Evolutionary conservation across 306 rosid species (phyloP), one percentile per base, ranked within the genome.

Genomic region (Inga leiocalycina): DNA sequence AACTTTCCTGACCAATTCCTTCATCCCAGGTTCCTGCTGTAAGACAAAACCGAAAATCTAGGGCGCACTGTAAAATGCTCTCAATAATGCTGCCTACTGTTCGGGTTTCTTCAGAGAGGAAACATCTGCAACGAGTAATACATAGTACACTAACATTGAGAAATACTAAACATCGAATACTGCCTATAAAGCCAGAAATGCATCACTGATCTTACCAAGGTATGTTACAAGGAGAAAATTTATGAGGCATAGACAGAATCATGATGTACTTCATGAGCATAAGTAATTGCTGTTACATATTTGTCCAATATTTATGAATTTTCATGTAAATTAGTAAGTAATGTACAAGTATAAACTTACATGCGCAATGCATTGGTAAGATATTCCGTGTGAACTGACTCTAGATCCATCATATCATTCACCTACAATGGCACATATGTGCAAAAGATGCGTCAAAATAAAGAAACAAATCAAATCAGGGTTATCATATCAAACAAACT

Each of bases 401-500:
- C 98, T 59, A 96, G 91, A 83, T 96, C 99, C 97, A 96, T 92
- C 97, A 91, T 93, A 89, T 96, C 99, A 74, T 92, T 92, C 82
- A 91, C 99, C 99, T 95, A 68, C 88, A 80, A 80, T 73, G 88
- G 79, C 49, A 78, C 76, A 74, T 81, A 74, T 80, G 52, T 82
- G 56, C 76, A 81, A 17, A 88, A 56, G 8, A 76, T 70, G 66
- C 39, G 79, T 35, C 49, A 79, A 74, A 84, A 62, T 62, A 74
- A 78, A 75, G 46, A 81, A 59, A 69, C 54, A 41, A 37, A 52
- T 13, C 3, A 52, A 57, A 52, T 80, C 69, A 46, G 68, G 46
- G 16, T 41, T 62, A 49, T 19, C 57, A 51, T 54, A 67, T 54
- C 51, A 78, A 61, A 12, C 43, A 44, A 81, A 79, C 72, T 45